A percentile compares a stretch with the other conserved stretches of the same genome.
Evolutionary conservation across 108 stramenopile genomes (phyloP).

Genomic region (Skeletonema costatum): DNA sequence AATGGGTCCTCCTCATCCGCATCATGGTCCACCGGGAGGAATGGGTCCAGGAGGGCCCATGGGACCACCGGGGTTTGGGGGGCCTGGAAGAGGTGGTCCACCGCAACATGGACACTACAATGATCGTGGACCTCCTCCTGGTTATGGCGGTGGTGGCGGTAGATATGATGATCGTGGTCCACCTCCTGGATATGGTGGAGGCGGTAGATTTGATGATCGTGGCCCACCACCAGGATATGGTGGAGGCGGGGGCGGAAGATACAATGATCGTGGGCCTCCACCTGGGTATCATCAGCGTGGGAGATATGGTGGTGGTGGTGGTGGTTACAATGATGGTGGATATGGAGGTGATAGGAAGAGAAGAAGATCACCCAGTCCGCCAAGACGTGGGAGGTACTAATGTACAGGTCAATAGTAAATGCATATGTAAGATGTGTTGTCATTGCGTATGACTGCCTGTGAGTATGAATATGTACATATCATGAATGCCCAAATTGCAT

Average conservation of each 20-base stretch:
- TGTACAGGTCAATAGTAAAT: neutral
- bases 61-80: neutral
- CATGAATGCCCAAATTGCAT: no score
- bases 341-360: constrained; percentile 40
- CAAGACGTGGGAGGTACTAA: neutral
- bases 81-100: constrained; percentile 7
- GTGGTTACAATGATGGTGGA: constrained; percentile 21
- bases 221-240: constrained; percentile 17
- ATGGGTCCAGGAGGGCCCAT: constrained; percentile 34
- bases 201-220: constrained; percentile 19
- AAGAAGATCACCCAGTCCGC: constrained; percentile 45
- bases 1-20: constrained; percentile 12
- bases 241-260: constrained; percentile 25
- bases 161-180: constrained; percentile 40
- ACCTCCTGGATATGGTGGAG: constrained; percentile 14
- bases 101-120: constrained; percentile 33
- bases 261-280: constrained; percentile 20
- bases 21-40: constrained; percentile 24
- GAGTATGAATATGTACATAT: no score
- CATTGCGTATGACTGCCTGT: no score
- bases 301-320: constrained; percentile 11
- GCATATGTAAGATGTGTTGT: neutral
- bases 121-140: constrained; percentile 49
- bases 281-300: constrained; percentile 40
- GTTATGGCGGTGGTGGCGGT: constrained; percentile 34